Evolutionary conservation across 352 stramenopile species (phyloP).

Genomic region (Pythium coloratum): DNA sequence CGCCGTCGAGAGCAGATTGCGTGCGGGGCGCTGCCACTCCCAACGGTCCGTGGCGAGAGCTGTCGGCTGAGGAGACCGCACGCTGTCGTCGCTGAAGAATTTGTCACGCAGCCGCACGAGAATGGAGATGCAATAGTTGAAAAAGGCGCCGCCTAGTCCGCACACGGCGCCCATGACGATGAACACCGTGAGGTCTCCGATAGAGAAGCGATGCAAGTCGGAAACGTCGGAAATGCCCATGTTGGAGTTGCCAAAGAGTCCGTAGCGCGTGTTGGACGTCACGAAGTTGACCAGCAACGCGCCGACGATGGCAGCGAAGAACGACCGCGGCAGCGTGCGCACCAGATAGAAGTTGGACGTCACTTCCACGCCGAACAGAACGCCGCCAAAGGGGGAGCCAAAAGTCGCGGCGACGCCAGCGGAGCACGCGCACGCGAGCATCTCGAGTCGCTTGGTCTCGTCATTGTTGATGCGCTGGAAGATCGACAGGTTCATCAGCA

Average conservation of each 20-base stretch:
- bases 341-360: constrained; percentile 87
- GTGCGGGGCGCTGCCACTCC: not conserved
- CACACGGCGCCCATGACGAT: constrained; percentile 65
- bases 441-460: constrained; percentile 77
- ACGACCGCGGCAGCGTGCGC: constrained; percentile 70
- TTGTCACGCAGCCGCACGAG: constrained; percentile 60
- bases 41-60: not conserved
- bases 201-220: constrained; percentile 47
- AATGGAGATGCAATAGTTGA: constrained; percentile 70
- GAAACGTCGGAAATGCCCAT: constrained; percentile 55
- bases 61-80: not conserved
- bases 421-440: constrained; percentile 79
- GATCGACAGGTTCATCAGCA: constrained; percentile 68
- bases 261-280: constrained; percentile 60
- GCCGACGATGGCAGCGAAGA: constrained; percentile 81
- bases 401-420: constrained; percentile 87
- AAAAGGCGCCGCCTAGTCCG: constrained; percentile 63
- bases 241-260: constrained; percentile 71
- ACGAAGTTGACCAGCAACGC: constrained; percentile 66
- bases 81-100: constrained; percentile 33
- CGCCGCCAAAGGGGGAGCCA: constrained; percentile 80
- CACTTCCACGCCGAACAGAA: constrained; percentile 85
- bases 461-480: constrained; percentile 80
- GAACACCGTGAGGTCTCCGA: constrained; percentile 63
- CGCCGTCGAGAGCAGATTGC: constrained; percentile 35